Conservation (phyloP, 805 yeast species). For the Tetrapisispora nanseiensis region DNA sequence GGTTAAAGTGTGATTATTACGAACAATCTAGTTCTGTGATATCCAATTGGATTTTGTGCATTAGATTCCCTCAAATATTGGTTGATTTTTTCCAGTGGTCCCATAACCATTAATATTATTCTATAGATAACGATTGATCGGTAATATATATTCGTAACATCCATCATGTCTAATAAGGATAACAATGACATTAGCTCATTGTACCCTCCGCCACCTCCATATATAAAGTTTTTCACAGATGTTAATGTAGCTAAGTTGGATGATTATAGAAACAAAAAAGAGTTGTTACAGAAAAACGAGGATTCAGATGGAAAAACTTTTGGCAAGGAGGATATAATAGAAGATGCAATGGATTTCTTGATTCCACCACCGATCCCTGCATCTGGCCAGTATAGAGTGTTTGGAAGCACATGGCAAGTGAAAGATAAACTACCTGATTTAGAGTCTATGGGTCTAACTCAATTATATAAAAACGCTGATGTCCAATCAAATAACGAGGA, state of each 20-base stretch:
- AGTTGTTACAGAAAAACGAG: conserved; percentile 1
- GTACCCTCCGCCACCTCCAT: conserved; percentile 93
- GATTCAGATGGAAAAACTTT: background rate
- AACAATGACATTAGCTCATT: conserved; percentile 47
- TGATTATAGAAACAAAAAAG: conserved; percentile 18
- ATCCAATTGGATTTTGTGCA: no score
- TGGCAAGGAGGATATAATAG: conserved; percentile 27
- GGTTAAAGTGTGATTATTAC: no score
- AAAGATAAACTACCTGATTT: conserved; percentile 68
- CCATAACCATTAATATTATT: no score
- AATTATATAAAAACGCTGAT: conserved; percentile 41
- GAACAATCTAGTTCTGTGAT: no score
- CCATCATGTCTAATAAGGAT: conserved; percentile 8
- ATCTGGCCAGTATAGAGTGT: conserved; percentile 66
- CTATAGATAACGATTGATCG: no score
- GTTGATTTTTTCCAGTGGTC: no score
- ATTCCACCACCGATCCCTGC: conserved; percentile 57
- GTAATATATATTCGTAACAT: no score
- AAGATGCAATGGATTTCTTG: conserved; percentile 40
- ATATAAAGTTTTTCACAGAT: conserved; percentile 58
- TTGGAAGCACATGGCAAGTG: conserved; percentile 82
- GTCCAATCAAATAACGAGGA: conserved; percentile 1
- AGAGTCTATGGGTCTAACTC: conserved; percentile 66
- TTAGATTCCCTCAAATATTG: no score
- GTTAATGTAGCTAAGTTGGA: conserved; percentile 46